Percentiles rank a stretch among this genome's conserved stretches.
Conservation (phyloP, 2,329 filamentous ascomycete species). For the Aspergillus pseudonomiae region DNA sequence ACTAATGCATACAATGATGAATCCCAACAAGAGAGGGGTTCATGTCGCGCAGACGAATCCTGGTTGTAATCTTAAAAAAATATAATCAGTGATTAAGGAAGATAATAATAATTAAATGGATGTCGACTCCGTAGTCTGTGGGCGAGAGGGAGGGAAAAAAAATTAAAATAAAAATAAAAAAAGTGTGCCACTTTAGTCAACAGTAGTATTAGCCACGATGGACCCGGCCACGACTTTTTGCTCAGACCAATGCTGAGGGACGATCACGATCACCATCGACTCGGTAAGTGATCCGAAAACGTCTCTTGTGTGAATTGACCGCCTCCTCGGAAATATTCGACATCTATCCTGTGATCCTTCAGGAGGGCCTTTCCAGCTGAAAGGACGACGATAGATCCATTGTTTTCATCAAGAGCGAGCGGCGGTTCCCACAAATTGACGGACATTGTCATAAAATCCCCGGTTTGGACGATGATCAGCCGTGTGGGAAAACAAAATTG, state of each 20-base stretch:
- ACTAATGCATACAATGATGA: constrained; percentile 23
- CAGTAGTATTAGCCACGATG: background rate
- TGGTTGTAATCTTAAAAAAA: constrained; percentile 8
- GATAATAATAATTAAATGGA: background rate
- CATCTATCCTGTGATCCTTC: background rate
- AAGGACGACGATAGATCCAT: background rate
- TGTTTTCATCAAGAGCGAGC: background rate
- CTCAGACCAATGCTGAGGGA: constrained; percentile 17
- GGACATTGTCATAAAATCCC: background rate
- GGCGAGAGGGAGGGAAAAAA: background rate
- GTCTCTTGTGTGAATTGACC: constrained; percentile 13
- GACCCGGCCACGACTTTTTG: constrained; percentile 3
- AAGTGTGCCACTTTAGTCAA: background rate
- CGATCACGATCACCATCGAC: constrained; percentile 18
- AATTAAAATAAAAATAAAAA: background rate
- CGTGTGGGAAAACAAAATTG: constrained; percentile 12
- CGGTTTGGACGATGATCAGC: constrained; percentile 5
- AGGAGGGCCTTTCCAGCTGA: background rate
- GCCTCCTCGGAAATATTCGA: constrained; percentile 17
- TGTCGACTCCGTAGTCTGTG: background rate
- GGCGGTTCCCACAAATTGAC: background rate
- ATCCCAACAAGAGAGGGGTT: constrained; percentile 27
- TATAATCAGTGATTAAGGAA: background rate
- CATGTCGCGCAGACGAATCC: constrained; percentile 32
- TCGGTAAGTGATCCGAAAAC: constrained; percentile 21